Conservation (phyloP, 169 alveolate genomes). For the Eimeria praecox region DNA sequence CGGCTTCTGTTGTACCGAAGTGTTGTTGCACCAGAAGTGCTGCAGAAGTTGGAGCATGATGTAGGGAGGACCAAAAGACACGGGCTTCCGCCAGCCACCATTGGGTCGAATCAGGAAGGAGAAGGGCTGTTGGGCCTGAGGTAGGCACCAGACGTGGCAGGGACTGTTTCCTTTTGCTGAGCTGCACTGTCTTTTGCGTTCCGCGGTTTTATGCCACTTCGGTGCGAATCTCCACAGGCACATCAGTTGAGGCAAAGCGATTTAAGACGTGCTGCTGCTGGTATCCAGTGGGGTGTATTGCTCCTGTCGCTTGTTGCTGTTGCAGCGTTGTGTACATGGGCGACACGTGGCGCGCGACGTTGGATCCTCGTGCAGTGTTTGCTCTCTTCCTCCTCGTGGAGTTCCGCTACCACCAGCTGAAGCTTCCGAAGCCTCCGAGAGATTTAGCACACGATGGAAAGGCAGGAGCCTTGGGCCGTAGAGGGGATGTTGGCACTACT, state of each 20-base stretch:
- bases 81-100: slow-evolving; percentile 42
- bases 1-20: slow-evolving; percentile 67
- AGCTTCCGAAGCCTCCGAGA: slow-evolving; percentile 42
- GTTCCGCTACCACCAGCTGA: slow-evolving; percentile 76
- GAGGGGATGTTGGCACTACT: neutral
- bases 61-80: slow-evolving; percentile 46
- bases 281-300: neutral
- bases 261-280: neutral
- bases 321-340: slow-evolving; percentile 79
- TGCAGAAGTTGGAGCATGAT: slow-evolving; percentile 49
- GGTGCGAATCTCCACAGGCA: neutral
- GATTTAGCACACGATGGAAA: slow-evolving; percentile 16
- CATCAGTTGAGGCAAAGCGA: neutral
- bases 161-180: neutral
- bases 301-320: neutral
- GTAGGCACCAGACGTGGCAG: neutral
- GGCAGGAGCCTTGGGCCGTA: slow-evolving; percentile 1
- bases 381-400: slow-evolving; percentile 73
- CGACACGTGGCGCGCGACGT: slow-evolving; percentile 75
- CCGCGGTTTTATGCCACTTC: neutral
- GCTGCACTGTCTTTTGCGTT: neutral
- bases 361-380: slow-evolving; percentile 72
- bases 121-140: slow-evolving; percentile 20
- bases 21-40: slow-evolving; percentile 28
- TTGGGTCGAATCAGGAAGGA: slow-evolving; percentile 6